These are phyloP conservation scores for Hygrophila difformis DNA, from an alignment of 257 asterid genomes.

Conservation along the genomic window DNA sequence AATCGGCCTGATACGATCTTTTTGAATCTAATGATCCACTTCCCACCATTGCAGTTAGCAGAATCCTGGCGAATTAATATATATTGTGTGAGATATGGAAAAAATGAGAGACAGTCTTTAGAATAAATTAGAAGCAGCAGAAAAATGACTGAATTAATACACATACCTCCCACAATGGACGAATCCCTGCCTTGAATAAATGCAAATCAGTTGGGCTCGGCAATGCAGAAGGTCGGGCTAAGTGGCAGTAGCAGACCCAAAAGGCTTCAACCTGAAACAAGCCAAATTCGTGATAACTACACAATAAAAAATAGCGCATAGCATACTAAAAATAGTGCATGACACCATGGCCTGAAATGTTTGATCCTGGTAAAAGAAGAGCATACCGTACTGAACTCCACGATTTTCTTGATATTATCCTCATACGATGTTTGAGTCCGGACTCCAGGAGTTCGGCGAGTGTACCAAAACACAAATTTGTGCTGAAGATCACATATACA, in stretches of 20 bases:
- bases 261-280: slow-evolving; percentile 72
- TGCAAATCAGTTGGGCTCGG: slow-evolving; percentile 97
- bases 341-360: too few species aligned
- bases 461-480: slow-evolving; percentile 88
- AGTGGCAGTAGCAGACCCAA: slow-evolving; percentile 94
- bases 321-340: neutral
- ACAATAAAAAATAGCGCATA: slow-evolving; percentile 2
- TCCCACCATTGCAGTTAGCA: slow-evolving; percentile 95
- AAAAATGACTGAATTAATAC: slow-evolving; percentile 11
- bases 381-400: slow-evolving; percentile 79
- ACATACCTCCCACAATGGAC: slow-evolving; percentile 96
- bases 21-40: slow-evolving; percentile 94
- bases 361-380: too few species aligned
- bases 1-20: slow-evolving; percentile 90
- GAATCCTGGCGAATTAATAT: slow-evolving; percentile 73
- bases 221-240: slow-evolving; percentile 74
- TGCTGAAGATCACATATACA: slow-evolving; percentile 37
- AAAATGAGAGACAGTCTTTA: neutral
- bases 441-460: slow-evolving; percentile 95
- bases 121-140: slow-evolving; percentile 9
- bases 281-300: slow-evolving; percentile 10
- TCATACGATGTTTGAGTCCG: slow-evolving; percentile 82
- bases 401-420: slow-evolving; percentile 87
- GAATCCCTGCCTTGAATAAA: slow-evolving; percentile 94
- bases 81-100: neutral